A percentile compares a stretch with the other conserved stretches of the same genome.
phyloP scores from a whole-genome alignment of 805 yeast genomes.

The Ogataea pignaliae region DNA sequence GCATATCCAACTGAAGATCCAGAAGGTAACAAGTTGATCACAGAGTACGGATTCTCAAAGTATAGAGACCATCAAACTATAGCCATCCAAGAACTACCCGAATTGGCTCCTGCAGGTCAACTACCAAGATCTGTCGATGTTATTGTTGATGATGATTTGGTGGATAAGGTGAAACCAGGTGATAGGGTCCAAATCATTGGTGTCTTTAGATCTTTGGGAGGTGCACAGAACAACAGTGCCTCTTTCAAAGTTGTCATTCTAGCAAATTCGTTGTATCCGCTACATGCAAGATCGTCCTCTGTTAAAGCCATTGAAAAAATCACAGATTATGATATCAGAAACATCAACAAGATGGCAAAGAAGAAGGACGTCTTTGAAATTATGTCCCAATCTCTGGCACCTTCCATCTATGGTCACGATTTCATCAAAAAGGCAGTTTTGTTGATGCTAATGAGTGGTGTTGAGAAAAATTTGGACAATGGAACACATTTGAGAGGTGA shows the following conservation, averaged over 20 bases:
- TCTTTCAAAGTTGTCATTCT: constrained; percentile 79
- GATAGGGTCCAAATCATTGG: constrained; percentile 94
- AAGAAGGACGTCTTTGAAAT: constrained; percentile 70
- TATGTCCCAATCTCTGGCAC: constrained; percentile 84
- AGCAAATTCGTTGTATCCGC: constrained; percentile 84
- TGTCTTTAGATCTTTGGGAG: constrained; percentile 87
- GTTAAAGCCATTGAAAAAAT: constrained; percentile 64
- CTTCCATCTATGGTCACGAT: constrained; percentile 92
- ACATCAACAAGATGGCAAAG: constrained; percentile 74
- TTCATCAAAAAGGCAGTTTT: constrained; percentile 87
- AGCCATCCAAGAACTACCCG: constrained; percentile 96
- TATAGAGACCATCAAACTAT: constrained; percentile 92
- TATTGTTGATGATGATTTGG: constrained; percentile 91
- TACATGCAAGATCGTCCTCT: constrained; percentile 77
- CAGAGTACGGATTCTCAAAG: constrained; percentile 90
- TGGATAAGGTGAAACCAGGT: constrained; percentile 90
- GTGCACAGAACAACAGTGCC: constrained; percentile 54
- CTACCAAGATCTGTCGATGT: constrained; percentile 90
- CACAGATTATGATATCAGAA: constrained; percentile 79
- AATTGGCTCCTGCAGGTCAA: constrained; percentile 96
- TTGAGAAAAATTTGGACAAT: constrained; percentile 86
- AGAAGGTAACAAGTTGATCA: constrained; percentile 80
- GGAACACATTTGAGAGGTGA: constrained; percentile 98
- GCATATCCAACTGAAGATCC: constrained; percentile 90
- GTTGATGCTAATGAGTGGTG: constrained; percentile 89